These are phyloP conservation scores for Ogataea wickerhamii DNA, from an alignment of 805 yeast species.

Conservation along the genomic window DNA sequence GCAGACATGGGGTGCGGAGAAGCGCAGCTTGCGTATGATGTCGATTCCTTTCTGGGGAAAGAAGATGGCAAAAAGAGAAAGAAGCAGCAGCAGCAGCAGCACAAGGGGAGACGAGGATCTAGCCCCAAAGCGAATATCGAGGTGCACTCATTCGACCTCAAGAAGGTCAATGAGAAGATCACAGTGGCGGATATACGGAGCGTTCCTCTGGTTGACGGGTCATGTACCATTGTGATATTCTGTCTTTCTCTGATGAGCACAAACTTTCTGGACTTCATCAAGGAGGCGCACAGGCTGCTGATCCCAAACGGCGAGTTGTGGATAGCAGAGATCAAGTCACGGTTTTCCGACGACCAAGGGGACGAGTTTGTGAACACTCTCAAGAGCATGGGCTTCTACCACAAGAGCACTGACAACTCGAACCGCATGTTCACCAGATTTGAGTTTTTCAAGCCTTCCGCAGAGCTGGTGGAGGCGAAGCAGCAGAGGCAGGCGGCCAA, in stretches of 20 bases:
- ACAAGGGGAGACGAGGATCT: background rate
- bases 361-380: slow-evolving; percentile 78
- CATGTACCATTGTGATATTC: slow-evolving; percentile 85
- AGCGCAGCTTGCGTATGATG: slow-evolving; percentile 76
- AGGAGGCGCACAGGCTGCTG: slow-evolving; percentile 83
- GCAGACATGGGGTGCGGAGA: slow-evolving; percentile 99
- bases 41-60: slow-evolving; percentile 45
- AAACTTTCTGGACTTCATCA: slow-evolving; percentile 84
- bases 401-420: slow-evolving; percentile 76
- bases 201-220: slow-evolving; percentile 77
- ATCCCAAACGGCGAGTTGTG: slow-evolving; percentile 92
- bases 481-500: slow-evolving; percentile 58
- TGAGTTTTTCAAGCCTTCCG: slow-evolving; percentile 86
- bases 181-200: slow-evolving; percentile 95
- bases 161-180: slow-evolving; percentile 81
- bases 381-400: slow-evolving; percentile 79
- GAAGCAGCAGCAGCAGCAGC: slow-evolving; percentile 15
- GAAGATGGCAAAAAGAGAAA: slow-evolving; percentile 15
- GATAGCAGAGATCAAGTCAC: slow-evolving; percentile 95
- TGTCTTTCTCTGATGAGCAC: slow-evolving; percentile 98
- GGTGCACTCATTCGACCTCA: slow-evolving; percentile 88
- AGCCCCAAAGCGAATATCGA: slow-evolving; percentile 44
- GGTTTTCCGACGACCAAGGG: slow-evolving; percentile 75
- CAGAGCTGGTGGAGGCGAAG: slow-evolving; percentile 60
- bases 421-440: slow-evolving; percentile 95